Conservation (phyloP, 2,329 filamentous ascomycete species). For the Fusarium solani-melongenae region DNA sequence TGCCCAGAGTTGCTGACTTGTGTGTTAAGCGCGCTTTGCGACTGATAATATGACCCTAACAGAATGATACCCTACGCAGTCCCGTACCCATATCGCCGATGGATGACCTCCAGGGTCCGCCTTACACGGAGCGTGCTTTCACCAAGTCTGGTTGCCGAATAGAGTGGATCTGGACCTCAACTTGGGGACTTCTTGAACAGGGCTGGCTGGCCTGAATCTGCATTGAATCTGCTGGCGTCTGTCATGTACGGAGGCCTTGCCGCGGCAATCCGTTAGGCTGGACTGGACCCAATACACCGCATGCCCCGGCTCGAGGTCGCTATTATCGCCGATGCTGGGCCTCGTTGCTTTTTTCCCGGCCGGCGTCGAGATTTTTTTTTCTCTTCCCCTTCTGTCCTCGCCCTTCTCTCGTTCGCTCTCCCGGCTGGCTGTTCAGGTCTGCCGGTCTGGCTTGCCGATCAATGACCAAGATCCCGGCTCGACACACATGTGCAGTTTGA, state of each 20-base stretch:
- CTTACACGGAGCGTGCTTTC: neutral
- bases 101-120: neutral
- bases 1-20: neutral
- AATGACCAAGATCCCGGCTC: neutral
- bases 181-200: neutral
- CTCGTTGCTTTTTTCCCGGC: slow-evolving; percentile 4
- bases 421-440: neutral
- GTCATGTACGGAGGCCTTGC: slow-evolving; percentile 6
- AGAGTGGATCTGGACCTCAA: neutral
- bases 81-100: neutral
- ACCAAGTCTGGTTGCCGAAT: neutral
- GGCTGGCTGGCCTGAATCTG: neutral
- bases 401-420: neutral
- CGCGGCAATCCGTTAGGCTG: slow-evolving; percentile 1
- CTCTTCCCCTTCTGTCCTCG: neutral
- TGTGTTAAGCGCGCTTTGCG: slow-evolving; percentile 21
- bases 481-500: neutral
- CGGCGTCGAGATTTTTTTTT: neutral
- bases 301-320: neutral
- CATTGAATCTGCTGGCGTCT: neutral
- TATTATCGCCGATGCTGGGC: slow-evolving; percentile 1
- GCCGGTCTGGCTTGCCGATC: neutral
- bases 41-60: slow-evolving; percentile 12
- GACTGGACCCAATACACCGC: neutral
- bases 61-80: neutral